Evolutionary conservation across 2,329 filamentous ascomycete species (phyloP).

Genomic region (Microthyrium microscopicum): DNA sequence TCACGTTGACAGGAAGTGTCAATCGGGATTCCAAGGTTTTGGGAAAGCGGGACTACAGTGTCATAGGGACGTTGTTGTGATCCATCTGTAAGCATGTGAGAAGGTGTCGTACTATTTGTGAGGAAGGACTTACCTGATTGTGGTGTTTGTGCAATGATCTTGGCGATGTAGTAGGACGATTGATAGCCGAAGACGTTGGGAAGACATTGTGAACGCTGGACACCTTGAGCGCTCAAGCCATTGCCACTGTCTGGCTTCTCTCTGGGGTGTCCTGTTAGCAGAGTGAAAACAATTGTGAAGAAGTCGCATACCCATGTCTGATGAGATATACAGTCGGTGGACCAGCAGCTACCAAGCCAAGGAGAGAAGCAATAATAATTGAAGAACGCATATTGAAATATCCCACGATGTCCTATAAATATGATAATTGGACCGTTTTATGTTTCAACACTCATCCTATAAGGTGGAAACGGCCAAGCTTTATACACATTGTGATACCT

Average conservation of each 20-base stretch:
- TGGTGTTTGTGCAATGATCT: conserved; percentile 41
- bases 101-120: neutral
- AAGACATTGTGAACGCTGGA: conserved; percentile 42
- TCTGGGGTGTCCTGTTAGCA: too few relatives aligned
- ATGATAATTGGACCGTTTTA: too few relatives aligned
- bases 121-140: conserved; percentile 23
- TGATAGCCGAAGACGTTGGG: conserved; percentile 35
- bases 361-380: too few relatives aligned
- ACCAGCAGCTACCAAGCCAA: too few relatives aligned
- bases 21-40: conserved; percentile 37
- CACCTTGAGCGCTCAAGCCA: conserved; percentile 35
- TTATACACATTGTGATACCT: too few relatives aligned
- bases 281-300: too few relatives aligned
- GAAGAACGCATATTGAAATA: too few relatives aligned
- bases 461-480: too few relatives aligned
- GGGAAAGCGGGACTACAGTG: conserved; percentile 40
- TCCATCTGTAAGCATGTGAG: conserved; percentile 25
- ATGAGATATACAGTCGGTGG: conserved; percentile 45
- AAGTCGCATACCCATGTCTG: too few relatives aligned
- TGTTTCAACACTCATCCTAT: too few relatives aligned
- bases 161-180: conserved; percentile 37
- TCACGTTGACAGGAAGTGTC: conserved; percentile 40
- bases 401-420: too few relatives aligned
- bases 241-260: conserved; percentile 39
- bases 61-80: conserved; percentile 35